Evolutionary conservation across 345 rosid genomes (phyloP).

Genomic region (Schrenkiella parvula): DNA sequence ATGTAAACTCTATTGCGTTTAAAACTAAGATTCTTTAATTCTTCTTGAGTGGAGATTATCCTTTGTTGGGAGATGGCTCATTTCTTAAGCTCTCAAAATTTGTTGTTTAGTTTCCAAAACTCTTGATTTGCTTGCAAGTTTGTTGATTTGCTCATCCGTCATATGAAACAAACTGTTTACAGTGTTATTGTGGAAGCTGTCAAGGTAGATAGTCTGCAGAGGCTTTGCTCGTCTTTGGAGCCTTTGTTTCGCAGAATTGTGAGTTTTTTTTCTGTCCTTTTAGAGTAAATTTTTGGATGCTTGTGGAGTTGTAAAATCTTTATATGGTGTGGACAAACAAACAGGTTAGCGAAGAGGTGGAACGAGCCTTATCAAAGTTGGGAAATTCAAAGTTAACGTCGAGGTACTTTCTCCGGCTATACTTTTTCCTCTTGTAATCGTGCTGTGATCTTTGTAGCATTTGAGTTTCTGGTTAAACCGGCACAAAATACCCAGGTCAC

Average conservation of each 20-base stretch:
- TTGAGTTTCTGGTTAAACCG: background rate
- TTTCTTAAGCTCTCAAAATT: background rate
- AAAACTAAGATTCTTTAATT: constrained; percentile 2
- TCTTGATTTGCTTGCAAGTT: background rate
- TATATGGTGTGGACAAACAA: constrained; percentile 3
- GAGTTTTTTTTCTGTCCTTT: constrained; percentile 29
- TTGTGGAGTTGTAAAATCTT: background rate
- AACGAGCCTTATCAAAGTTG: constrained; percentile 74
- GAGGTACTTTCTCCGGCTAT: constrained; percentile 39
- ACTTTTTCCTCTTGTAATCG: background rate
- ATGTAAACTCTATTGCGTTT: background rate
- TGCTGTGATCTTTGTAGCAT: background rate
- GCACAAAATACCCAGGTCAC: constrained; percentile 37
- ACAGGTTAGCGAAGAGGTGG: constrained; percentile 96
- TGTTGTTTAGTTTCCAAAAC: background rate
- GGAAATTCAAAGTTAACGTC: constrained; percentile 48
- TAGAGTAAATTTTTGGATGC: background rate
- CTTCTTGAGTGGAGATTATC: background rate
- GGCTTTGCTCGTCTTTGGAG: constrained; percentile 90
- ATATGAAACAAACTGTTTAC: constrained; percentile 30
- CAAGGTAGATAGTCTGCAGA: constrained; percentile 90
- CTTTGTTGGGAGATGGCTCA: background rate
- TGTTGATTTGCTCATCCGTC: constrained; percentile 20
- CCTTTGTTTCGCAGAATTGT: constrained; percentile 91
- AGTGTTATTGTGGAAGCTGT: constrained; percentile 94